Evolutionary conservation across 2,329 filamentous ascomycete species (phyloP).

Genomic region (Bipolaris sorokiniana): DNA sequence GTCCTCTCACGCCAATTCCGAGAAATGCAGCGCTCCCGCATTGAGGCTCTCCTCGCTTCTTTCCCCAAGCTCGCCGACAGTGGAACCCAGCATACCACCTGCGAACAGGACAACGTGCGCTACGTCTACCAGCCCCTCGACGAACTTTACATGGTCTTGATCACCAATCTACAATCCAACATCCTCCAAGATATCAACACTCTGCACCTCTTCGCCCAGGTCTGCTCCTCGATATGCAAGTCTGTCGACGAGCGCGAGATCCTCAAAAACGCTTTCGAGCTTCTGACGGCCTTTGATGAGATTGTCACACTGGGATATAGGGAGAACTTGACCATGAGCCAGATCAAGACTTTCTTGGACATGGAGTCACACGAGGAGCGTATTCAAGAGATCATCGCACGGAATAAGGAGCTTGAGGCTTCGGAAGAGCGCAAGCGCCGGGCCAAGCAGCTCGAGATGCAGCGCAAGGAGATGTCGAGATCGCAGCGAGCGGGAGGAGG

Average conservation of each 20-base stretch:
- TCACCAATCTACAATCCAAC: conserved; percentile 99
- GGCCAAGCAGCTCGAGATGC: conserved; percentile 98
- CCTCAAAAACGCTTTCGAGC: conserved; percentile 89
- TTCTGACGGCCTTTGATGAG: conserved; percentile 96
- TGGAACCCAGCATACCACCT: conserved; percentile 95
- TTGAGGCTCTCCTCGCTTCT: conserved; percentile 94
- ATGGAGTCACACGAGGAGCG: conserved; percentile 99
- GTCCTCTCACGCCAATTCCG: conserved; percentile 97
- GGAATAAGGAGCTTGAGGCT: conserved; percentile 99
- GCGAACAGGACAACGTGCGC: conserved; percentile 98
- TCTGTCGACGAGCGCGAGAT: conserved; percentile 96
- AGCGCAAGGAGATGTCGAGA: conserved; percentile 93
- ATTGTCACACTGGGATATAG: conserved; percentile 93
- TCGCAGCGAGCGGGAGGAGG: conserved; percentile 61
- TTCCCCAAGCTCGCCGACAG: conserved; percentile 98
- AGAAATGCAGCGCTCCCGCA: conserved; percentile 94
- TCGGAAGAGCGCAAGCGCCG: conserved; percentile 98
- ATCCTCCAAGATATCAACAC: conserved; percentile 99
- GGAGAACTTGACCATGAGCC: conserved; percentile 93
- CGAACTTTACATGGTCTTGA: conserved; percentile 99
- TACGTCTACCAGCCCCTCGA: conserved; percentile 99
- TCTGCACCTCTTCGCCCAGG: conserved; percentile 95
- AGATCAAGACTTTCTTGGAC: conserved; percentile 98
- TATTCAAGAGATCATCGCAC: conserved; percentile 74
- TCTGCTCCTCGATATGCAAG: conserved; percentile 95